Evolutionary conservation across 306 rosid species (phyloP).

Genomic region (Pyrus bretschneideri): DNA sequence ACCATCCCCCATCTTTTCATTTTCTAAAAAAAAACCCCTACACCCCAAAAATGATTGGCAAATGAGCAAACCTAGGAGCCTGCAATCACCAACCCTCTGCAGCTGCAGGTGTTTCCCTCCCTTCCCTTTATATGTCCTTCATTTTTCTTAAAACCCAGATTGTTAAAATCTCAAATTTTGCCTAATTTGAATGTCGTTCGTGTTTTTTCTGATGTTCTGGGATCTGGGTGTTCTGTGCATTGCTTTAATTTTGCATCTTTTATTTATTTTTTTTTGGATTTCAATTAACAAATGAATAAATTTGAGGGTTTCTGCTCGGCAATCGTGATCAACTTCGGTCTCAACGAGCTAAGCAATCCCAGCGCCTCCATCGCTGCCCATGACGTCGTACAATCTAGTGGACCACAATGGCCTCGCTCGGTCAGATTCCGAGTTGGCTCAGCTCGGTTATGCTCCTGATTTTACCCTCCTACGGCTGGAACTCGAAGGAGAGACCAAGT

Average conservation of each 20-base stretch:
- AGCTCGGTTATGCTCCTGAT: conserved; percentile 60
- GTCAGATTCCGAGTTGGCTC: conserved; percentile 61
- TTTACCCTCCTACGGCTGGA: conserved; percentile 80
- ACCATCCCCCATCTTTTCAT: background rate
- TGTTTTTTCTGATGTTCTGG: background rate
- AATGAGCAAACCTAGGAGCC: conserved; percentile 34
- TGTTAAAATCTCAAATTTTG: background rate
- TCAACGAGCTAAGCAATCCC: conserved; percentile 41
- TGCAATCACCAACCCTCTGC: conserved; percentile 18
- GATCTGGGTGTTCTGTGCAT: conserved; percentile 8
- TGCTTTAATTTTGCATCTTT: background rate
- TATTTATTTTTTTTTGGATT: background rate
- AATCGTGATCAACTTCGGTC: conserved; percentile 71
- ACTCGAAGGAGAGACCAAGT: conserved; percentile 72
- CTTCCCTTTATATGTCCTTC: background rate
- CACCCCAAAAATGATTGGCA: conserved; percentile 27
- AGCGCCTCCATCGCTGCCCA: conserved; percentile 82
- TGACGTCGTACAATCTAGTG: conserved; percentile 92
- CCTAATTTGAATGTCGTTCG: background rate
- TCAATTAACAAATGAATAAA: background rate
- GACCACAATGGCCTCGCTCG: conserved; percentile 64
- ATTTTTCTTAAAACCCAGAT: background rate
- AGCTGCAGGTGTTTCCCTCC: conserved; percentile 12
- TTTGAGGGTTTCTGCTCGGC: conserved; percentile 47
- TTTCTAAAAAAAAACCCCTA: background rate